A percentile compares a stretch with the other conserved stretches of the same genome.
phyloP scores from a whole-genome alignment of 805 yeast species.

The Candida xyloterini region DNA sequence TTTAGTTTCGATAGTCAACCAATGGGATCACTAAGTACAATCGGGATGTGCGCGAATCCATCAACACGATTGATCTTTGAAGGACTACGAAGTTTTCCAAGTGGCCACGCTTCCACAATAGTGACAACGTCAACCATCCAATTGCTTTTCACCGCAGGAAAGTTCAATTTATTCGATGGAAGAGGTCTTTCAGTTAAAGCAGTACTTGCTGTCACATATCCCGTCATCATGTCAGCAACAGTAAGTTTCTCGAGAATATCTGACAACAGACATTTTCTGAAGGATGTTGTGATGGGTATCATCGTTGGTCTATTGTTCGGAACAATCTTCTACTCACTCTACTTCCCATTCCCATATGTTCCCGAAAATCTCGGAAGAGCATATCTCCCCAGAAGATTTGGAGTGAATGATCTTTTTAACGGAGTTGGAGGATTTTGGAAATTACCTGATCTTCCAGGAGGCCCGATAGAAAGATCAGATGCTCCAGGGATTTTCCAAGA shows the following conservation, averaged over 20 bases:
- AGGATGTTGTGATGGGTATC: constrained; percentile 40
- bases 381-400: constrained; percentile 41
- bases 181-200: constrained; percentile 36
- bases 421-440: constrained; percentile 39
- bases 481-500: constrained; percentile 19
- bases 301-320: constrained; percentile 37
- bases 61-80: constrained; percentile 38
- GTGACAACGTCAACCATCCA: constrained; percentile 44
- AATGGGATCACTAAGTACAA: constrained; percentile 37
- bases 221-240: constrained; percentile 34
- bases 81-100: constrained; percentile 57
- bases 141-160: constrained; percentile 35
- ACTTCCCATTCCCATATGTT: constrained; percentile 37
- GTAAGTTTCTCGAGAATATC: constrained; percentile 43
- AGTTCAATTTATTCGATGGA: constrained; percentile 35
- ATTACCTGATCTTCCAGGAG: constrained; percentile 32
- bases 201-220: constrained; percentile 32
- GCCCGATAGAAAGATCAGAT: constrained; percentile 24
- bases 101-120: constrained; percentile 53
- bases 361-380: constrained; percentile 38
- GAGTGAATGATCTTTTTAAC: constrained; percentile 19
- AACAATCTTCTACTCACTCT: constrained; percentile 37
- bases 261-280: constrained; percentile 44
- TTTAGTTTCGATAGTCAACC: constrained; percentile 31
- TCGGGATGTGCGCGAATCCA: constrained; percentile 45